These are phyloP conservation scores for Pisolithus thermaeus DNA, from an alignment of 1,284 basidiomycete species.

Conservation along the genomic window DNA sequence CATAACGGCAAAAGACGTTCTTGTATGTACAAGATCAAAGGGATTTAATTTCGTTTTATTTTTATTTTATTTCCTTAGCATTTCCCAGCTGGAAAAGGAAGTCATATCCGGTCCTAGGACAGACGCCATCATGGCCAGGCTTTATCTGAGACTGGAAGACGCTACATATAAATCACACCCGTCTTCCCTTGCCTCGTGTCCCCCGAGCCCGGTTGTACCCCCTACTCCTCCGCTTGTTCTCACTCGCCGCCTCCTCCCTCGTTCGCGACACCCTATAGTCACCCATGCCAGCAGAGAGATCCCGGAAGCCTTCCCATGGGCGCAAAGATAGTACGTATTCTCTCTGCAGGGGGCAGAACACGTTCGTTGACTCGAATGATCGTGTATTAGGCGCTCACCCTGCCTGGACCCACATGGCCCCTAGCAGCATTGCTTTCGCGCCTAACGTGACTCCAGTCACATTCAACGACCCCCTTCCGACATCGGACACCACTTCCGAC, in stretches of 20 bases:
- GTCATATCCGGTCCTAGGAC: constrained; percentile 23
- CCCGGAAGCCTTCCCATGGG: constrained; percentile 39
- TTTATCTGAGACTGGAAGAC: neutral
- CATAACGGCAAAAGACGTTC: constrained; percentile 7
- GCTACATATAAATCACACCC: constrained; percentile 26
- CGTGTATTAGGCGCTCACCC: constrained; percentile 39
- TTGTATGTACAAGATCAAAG: constrained; percentile 3
- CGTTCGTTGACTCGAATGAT: constrained; percentile 11
- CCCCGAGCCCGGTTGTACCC: constrained; percentile 14
- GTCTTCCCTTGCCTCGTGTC: constrained; percentile 20
- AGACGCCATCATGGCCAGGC: constrained; percentile 24
- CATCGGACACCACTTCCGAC: constrained; percentile 26
- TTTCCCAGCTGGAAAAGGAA: constrained; percentile 23
- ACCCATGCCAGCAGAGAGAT: constrained; percentile 53
- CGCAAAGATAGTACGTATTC: constrained; percentile 37
- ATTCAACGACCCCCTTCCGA: constrained; percentile 44
- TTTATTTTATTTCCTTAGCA: constrained; percentile 8
- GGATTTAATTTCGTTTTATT: constrained; percentile 6
- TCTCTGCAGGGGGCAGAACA: neutral
- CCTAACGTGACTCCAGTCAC: constrained; percentile 54
- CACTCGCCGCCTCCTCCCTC: neutral
- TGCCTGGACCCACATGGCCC: constrained; percentile 42
- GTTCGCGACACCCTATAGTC: constrained; percentile 22
- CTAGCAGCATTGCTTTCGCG: constrained; percentile 48
- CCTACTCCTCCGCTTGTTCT: constrained; percentile 13